A percentile compares a stretch with the other conserved stretches of the same genome.
Evolutionary conservation across 2,329 filamentous ascomycete genomes (phyloP).

Genomic region (Ascochyta koolunga): DNA sequence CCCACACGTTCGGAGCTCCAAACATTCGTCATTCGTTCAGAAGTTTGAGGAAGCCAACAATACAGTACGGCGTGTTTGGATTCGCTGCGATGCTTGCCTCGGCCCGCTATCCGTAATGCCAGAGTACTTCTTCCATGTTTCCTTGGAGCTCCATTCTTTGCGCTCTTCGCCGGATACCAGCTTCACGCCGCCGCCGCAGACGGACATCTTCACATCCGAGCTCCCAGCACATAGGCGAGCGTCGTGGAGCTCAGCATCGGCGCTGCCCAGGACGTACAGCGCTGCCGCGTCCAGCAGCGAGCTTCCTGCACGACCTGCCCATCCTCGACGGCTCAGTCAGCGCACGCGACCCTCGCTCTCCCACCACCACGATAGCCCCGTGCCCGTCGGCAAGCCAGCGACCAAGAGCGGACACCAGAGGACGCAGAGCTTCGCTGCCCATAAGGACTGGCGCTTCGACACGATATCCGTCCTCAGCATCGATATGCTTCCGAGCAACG

Average conservation of each 20-base stretch:
- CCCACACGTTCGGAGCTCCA: constrained; percentile 1
- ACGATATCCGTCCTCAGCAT: constrained; percentile 80
- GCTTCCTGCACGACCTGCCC: constrained; percentile 21
- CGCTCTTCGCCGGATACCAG: constrained; percentile 38
- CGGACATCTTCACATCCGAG: constrained; percentile 54
- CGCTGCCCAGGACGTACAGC: constrained; percentile 20
- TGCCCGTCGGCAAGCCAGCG: constrained; percentile 47
- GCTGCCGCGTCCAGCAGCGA: constrained; percentile 37
- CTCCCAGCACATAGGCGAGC: constrained; percentile 52
- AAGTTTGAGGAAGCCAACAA: constrained; percentile 5
- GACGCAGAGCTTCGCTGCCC: constrained; percentile 38
- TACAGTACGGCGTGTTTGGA: background rate
- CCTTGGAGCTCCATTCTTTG: constrained; percentile 62
- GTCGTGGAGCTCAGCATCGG: constrained; percentile 43
- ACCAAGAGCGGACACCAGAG: constrained; percentile 25
- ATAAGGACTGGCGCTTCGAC: constrained; percentile 80
- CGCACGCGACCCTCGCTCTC: constrained; percentile 44
- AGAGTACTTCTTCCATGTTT: constrained; percentile 68
- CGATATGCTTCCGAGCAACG: constrained; percentile 64
- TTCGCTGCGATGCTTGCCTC: constrained; percentile 22
- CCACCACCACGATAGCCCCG: constrained; percentile 46
- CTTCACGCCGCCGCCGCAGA: constrained; percentile 50
- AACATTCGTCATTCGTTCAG: constrained; percentile 1
- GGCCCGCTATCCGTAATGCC: constrained; percentile 53
- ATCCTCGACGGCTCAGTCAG: constrained; percentile 38